Evolutionary conservation across 768 basidiomycete genomes (phyloP), one percentile per base, ranked within the genome.

Genomic region (Neoboletus brunneissimus): DNA sequence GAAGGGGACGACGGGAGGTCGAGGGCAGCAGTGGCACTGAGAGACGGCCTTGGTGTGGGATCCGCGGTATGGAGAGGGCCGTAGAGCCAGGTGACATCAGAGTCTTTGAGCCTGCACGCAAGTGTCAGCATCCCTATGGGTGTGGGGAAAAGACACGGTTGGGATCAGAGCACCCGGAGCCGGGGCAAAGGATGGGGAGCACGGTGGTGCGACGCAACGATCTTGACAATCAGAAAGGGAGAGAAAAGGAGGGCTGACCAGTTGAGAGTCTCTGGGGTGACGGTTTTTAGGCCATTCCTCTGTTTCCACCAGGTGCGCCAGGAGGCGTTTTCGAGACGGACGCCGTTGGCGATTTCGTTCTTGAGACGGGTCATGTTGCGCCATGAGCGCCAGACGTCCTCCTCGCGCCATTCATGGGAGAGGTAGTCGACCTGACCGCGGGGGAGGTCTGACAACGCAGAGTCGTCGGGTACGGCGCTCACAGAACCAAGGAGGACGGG

Each of bases 221-320:
- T 52, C 42, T 54, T 1, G 16, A 54, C 41, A 35, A 48, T 57
- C 27, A 31, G 23, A 45, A 54, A 48, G 11, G 25, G 22, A 9
- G 1, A 52, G 41, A 54, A 8, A 25, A 25, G n/a, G 25, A 27
- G n/a, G 66, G 73, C 89, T 66, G 67, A 98, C 96, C 96, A 99
- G 73, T 99, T 99, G 64, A 99, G 84, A 4, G 95, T 97, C 78
- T 99, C 97, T 55, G 96, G 96, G 25, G 87, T 89, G 70, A 99
- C 81, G 0, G 96, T 99, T 77, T 88, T 91, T 58, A 99, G 82
- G 62, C 94, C 91, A 66, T 97, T 97, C 59, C 96, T 80, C 81
- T 98, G 95, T 76, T 98, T 98, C 88, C 95, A 98, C 96, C 96
- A 99, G 1, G 95, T 98, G 41, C 96, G 79, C 96, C 96, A 99